These are phyloP conservation scores for Epithemia pelagica DNA, from an alignment of 108 stramenopile species.

Conservation along the genomic window DNA sequence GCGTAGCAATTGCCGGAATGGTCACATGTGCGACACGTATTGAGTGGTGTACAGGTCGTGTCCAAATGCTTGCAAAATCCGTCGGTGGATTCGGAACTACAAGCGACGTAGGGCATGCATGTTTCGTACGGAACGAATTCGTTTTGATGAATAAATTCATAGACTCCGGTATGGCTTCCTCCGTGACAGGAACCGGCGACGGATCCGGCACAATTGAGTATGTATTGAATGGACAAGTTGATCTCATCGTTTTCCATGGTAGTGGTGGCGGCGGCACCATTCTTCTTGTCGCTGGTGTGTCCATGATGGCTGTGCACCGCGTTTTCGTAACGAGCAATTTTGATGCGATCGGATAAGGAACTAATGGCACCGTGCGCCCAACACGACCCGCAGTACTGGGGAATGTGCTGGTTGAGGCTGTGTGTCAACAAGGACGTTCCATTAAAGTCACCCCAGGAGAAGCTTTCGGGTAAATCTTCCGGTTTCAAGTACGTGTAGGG, in stretches of 20 bases:
- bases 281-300: too few species aligned
- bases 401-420: constrained; percentile 89
- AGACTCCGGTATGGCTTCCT: constrained; percentile 63
- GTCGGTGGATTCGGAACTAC: constrained; percentile 60
- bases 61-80: constrained; percentile 73
- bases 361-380: constrained; percentile 85
- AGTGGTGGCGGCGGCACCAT: background rate
- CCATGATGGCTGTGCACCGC: background rate
- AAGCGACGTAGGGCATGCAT: constrained; percentile 81
- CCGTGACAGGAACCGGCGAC: constrained; percentile 68
- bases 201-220: constrained; percentile 72
- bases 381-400: constrained; percentile 66
- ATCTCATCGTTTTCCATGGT: constrained; percentile 38
- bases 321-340: constrained; percentile 58
- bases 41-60: constrained; percentile 57
- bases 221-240: constrained; percentile 62
- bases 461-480: constrained; percentile 49
- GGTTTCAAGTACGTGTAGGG: constrained; percentile 45
- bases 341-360: constrained; percentile 84
- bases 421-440: constrained; percentile 75
- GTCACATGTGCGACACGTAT: constrained; percentile 73
- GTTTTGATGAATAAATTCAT: constrained; percentile 50
- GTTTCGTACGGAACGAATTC: constrained; percentile 70
- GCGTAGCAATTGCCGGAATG: constrained; percentile 24
- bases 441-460: constrained; percentile 77